These are phyloP conservation scores for Pseudogymnoascus sp. DNA, from an alignment of 2,329 filamentous ascomycete genomes.

Conservation along the genomic window DNA sequence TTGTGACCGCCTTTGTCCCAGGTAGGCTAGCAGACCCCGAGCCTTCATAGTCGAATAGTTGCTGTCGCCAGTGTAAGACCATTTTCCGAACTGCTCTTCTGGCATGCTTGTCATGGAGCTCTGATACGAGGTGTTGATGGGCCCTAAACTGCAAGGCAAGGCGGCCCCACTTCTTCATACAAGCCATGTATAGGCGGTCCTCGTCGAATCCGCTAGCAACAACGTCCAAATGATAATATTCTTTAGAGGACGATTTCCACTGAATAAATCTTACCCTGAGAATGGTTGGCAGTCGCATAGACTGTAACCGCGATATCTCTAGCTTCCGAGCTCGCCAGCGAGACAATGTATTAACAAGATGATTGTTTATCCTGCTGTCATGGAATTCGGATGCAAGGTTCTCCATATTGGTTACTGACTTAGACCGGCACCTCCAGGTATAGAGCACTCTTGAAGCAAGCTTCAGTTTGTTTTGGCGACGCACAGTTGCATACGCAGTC, in stretches of 20 bases:
- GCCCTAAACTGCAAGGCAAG: constrained; percentile 22
- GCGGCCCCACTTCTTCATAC: constrained; percentile 28
- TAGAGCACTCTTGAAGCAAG: constrained; percentile 21
- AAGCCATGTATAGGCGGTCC: constrained; percentile 17
- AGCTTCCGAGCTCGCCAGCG: constrained; percentile 25
- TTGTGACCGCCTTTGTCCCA: not conserved
- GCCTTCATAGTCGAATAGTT: constrained; percentile 9
- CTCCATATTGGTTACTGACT: constrained; percentile 23
- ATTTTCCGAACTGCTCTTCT: constrained; percentile 29
- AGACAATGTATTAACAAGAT: constrained; percentile 26
- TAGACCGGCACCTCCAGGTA: constrained; percentile 21
- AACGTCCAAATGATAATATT: constrained; percentile 20
- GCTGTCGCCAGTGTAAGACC: constrained; percentile 27
- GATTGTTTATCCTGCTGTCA: constrained; percentile 21
- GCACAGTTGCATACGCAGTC: constrained; percentile 24
- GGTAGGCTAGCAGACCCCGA: not conserved
- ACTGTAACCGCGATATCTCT: constrained; percentile 24
- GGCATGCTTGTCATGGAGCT: constrained; percentile 26
- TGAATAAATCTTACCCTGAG: constrained; percentile 21
- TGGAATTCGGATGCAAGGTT: constrained; percentile 21
- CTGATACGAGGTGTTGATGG: constrained; percentile 22
- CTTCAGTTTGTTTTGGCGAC: constrained; percentile 25
- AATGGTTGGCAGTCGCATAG: constrained; percentile 18
- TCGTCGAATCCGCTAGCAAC: constrained; percentile 26
- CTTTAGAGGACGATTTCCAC: constrained; percentile 22